Base-by-base conservation (phyloP, 371 early-diverging fungal species). In the Mortierella sp. region DNA sequence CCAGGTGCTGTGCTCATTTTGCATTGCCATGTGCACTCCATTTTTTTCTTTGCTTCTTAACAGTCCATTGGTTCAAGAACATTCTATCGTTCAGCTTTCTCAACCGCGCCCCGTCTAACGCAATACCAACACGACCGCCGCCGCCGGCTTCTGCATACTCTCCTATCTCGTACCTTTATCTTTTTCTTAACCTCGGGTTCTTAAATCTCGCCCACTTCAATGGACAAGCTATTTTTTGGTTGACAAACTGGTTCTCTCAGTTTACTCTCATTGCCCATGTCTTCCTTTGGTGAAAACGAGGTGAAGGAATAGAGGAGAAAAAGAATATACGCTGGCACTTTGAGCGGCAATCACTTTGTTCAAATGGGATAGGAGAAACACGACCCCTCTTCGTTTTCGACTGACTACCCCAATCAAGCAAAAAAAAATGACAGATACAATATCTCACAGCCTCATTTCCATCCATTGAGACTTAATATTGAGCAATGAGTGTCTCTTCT, bases 1-100 rank as follows among this genome's bases (percentile, higher is more conserved):
- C 60, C 60, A 16, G 42, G 8, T 34, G 65, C 65, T 65, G 65
- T 65, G 65, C 65, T 65, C 38, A 65, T 63, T 63, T 34, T 63
- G 42, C 42, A 38, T 38, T 38, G 10, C 58, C 38, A 44, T 74
- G 47, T 38, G 63, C 50, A 16, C 47, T 48, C 19, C 26, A 28
- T 42, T 60, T 31, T 34, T 63, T 26, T 16, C 45, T 45, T 28
- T 52, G 63, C 26, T n/a, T 38, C 42, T 38, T 38, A 38, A 1
- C 42, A 38, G 42, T 38, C 5, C 34, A 63, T n/a, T 58, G 63
- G 21, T 31, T 34, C 63, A 38, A 28, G 31, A 65, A 38, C 31
- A 65, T n/a, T 8, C 21, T 31, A 7, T 14, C 65, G 16, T 19
- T 21, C 21, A 31, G 26, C 13, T 16, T 60, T 3, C 60, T 0